phyloP scores from a whole-genome alignment of 2,329 filamentous ascomycete genomes.

The Pseudogymnoascus sp. region DNA sequence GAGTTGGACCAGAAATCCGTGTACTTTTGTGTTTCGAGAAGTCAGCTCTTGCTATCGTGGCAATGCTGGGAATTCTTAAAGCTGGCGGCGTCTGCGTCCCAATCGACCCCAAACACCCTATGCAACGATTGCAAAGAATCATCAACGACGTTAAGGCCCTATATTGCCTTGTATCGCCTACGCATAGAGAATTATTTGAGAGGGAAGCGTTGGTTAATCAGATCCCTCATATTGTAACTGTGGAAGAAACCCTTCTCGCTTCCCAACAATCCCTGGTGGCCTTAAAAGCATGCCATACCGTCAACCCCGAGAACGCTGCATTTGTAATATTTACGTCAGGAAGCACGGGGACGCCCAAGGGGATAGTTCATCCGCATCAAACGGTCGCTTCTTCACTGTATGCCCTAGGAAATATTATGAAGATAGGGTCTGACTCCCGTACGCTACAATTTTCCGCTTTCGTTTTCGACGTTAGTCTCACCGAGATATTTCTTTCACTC shows the following conservation, averaged over 20 bases:
- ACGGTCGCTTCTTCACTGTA: constrained; percentile 12
- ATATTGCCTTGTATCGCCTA: not conserved
- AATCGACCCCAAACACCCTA: constrained; percentile 23
- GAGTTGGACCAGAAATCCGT: constrained; percentile 13
- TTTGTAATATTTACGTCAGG: constrained; percentile 20
- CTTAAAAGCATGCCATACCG: not conserved
- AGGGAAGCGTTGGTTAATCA: not conserved
- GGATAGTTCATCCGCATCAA: constrained; percentile 17
- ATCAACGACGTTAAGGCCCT: not conserved
- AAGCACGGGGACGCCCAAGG: constrained; percentile 22
- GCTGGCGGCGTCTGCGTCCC: constrained; percentile 26
- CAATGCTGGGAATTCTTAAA: constrained; percentile 24
- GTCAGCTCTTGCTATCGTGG: constrained; percentile 22
- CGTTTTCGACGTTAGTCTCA: constrained; percentile 18
- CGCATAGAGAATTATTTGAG: not conserved
- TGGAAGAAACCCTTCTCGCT: not conserved
- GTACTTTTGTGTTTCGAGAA: constrained; percentile 22
- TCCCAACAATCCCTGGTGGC: not conserved
- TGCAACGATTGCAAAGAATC: not conserved
- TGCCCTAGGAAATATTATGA: constrained; percentile 4
- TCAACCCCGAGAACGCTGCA: constrained; percentile 12
- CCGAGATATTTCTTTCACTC: constrained; percentile 20
- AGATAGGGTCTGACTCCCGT: constrained; percentile 8
- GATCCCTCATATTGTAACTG: not conserved
- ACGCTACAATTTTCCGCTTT: constrained; percentile 20